A percentile compares a stretch with the other conserved stretches of the same genome.
Conservation (phyloP, 75 land plant genomes). For the Isoetes taiwanensis region DNA sequence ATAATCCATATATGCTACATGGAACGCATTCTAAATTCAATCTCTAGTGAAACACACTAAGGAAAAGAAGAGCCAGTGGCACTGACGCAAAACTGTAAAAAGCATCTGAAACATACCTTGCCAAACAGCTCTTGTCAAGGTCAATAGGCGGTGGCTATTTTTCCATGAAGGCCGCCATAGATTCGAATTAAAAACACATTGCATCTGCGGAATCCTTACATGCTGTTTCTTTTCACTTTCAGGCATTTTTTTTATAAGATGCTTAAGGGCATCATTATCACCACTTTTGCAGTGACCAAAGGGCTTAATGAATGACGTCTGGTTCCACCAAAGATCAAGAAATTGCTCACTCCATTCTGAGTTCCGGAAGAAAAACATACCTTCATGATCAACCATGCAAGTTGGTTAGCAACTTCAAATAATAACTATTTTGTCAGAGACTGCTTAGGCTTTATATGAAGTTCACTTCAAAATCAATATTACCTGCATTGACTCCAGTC, state of each 20-base stretch:
- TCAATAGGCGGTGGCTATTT: constrained; percentile 32
- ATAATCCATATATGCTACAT: too few species aligned
- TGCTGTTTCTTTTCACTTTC: constrained; percentile 29
- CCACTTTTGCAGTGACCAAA: constrained; percentile 52
- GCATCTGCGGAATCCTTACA: constrained; percentile 45
- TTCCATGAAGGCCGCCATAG: constrained; percentile 50
- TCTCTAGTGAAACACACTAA: too few species aligned
- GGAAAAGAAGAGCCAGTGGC: too few species aligned
- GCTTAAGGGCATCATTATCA: constrained; percentile 52
- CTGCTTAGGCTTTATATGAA: not conserved
- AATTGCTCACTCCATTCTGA: constrained; percentile 49
- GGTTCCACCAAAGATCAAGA: constrained; percentile 61
- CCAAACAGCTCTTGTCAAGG: constrained; percentile 42
- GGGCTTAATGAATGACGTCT: constrained; percentile 33
- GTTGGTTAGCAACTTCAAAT: not conserved
- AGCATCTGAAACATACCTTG: constrained; percentile 33
- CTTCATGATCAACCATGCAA: constrained; percentile 13
- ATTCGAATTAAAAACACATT: constrained; percentile 61
- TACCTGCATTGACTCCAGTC: constrained; percentile 69
- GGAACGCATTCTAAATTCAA: too few species aligned
- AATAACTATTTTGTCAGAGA: not conserved
- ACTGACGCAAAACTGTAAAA: too few species aligned
- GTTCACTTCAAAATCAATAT: not conserved
- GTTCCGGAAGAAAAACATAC: constrained; percentile 50
- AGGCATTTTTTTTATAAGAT: constrained; percentile 21